A percentile compares a stretch with the other conserved stretches of the same genome.
Evolutionary conservation across 2,329 filamentous ascomycete species (phyloP).

Genomic region (Neonectria hederae): DNA sequence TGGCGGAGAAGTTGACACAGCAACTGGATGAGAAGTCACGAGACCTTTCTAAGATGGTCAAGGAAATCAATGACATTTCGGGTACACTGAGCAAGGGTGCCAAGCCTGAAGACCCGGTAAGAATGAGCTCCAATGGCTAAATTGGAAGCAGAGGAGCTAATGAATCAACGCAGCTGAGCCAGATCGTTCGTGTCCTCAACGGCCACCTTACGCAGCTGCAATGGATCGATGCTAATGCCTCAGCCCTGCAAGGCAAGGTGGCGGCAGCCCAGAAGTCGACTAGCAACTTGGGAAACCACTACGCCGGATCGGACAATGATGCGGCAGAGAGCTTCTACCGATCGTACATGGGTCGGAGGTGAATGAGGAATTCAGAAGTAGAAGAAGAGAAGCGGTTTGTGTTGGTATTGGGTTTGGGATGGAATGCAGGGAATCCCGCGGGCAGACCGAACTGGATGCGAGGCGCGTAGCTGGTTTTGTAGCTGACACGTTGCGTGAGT

Average conservation of each 20-base stretch:
- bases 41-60: conserved; percentile 94
- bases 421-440: conserved; percentile 30
- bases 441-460: conserved; percentile 19
- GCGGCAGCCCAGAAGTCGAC: conserved; percentile 81
- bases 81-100: conserved; percentile 86
- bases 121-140: conserved; percentile 46
- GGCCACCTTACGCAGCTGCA: conserved; percentile 91
- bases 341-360: conserved; percentile 82
- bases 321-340: conserved; percentile 90
- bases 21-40: conserved; percentile 93
- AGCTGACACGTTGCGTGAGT: conserved; percentile 9
- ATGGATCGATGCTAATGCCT: conserved; percentile 89
- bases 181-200: conserved; percentile 96
- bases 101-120: conserved; percentile 87
- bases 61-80: conserved; percentile 96
- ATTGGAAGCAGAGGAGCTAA: conserved; percentile 37
- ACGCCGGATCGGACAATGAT: conserved; percentile 70
- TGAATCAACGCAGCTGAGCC: conserved; percentile 72
- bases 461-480: conserved; percentile 1
- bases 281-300: conserved; percentile 66
- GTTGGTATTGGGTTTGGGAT: conserved; percentile 40
- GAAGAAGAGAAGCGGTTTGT: conserved; percentile 22
- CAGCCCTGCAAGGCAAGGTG: conserved; percentile 84
- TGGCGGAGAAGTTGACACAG: conserved; percentile 92
- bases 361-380: conserved; percentile 31